Evolutionary conservation across 129 eudicot species (phyloP).

Genomic region (Flaveria robusta): DNA sequence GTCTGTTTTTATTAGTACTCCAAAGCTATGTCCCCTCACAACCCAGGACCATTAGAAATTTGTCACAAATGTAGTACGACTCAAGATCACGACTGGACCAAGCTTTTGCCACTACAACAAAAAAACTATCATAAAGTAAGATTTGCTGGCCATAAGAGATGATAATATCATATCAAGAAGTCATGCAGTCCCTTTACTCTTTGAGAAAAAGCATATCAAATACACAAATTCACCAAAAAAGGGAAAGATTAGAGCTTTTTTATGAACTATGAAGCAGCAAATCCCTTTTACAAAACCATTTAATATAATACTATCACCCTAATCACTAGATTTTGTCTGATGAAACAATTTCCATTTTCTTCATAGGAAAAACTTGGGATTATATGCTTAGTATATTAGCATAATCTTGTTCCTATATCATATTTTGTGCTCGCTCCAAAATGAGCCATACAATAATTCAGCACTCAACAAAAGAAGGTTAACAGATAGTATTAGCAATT

Average conservation of each 20-base stretch:
- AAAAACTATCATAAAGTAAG: background rate
- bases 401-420: conserved; percentile 2
- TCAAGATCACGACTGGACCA: conserved; percentile 12
- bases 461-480: background rate
- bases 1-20: background rate
- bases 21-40: conserved; percentile 16
- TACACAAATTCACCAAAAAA: background rate
- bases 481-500: background rate
- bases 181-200: background rate
- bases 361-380: background rate
- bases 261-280: background rate
- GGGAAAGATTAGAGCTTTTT: background rate
- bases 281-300: background rate
- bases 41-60: background rate
- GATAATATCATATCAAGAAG: background rate
- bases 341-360: background rate
- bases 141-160: conserved; percentile 4
- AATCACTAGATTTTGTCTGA: background rate
- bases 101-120: background rate
- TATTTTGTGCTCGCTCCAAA: conserved; percentile 23
- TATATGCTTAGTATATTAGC: conserved; percentile 8
- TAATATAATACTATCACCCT: background rate
- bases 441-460: conserved; percentile 12
- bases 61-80: conserved; percentile 15
- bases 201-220: background rate